phyloP scores from a whole-genome alignment of 1,139 yeast species.

The Candida smagusa region DNA sequence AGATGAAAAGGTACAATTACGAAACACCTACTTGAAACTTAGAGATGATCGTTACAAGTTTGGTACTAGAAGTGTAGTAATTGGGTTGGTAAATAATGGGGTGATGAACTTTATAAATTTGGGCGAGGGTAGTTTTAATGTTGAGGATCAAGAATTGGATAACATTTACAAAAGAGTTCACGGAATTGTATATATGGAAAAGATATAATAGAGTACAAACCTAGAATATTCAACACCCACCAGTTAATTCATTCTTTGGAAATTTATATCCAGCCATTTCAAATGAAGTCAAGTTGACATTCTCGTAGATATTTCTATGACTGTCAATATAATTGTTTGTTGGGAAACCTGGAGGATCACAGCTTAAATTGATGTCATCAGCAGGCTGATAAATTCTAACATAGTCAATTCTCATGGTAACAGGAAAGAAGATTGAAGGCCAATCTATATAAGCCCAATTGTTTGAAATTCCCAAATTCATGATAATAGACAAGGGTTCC shows the following conservation, averaged over 20 bases:
- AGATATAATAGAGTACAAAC: conserved; percentile 1
- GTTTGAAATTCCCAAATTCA: conserved; percentile 29
- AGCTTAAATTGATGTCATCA: conserved; percentile 18
- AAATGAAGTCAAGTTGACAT: conserved; percentile 23
- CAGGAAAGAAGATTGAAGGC: conserved; percentile 24
- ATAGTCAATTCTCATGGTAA: conserved; percentile 23
- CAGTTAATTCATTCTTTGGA: conserved; percentile 18
- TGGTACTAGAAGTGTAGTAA: conserved; percentile 51
- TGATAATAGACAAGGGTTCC: conserved; percentile 27
- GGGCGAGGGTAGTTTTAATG: conserved; percentile 56
- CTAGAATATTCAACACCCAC: conserved; percentile 5
- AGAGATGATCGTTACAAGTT: conserved; percentile 28
- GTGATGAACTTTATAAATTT: conserved; percentile 63
- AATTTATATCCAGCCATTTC: conserved; percentile 21
- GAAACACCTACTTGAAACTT: conserved; percentile 25
- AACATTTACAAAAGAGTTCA: conserved; percentile 15
- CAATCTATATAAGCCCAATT: conserved; percentile 32
- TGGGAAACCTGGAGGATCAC: conserved; percentile 27
- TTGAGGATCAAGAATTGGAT: conserved; percentile 19
- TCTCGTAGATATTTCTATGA: conserved; percentile 20
- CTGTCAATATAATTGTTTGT: conserved; percentile 22
- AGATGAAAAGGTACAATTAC: conserved; percentile 20
- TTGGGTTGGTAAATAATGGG: conserved; percentile 74
- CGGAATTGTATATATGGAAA: conserved; percentile 17
- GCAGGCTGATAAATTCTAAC: conserved; percentile 28